Base-by-base conservation (phyloP, 768 basidiomycete species). In the Rhizopogon sp. region DNA sequence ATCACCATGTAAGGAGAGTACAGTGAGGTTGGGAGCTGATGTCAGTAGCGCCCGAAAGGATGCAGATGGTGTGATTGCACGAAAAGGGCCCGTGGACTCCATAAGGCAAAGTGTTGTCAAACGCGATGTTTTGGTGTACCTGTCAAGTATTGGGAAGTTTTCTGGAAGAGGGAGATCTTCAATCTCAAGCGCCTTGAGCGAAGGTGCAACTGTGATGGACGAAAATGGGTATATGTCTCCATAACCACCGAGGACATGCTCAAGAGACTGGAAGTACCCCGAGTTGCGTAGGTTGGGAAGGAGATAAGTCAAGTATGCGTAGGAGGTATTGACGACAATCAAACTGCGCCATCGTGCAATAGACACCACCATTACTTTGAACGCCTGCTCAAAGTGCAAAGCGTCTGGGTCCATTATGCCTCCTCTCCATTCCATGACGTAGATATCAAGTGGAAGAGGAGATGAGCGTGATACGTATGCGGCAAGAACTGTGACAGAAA, bases 301-400 rank as follows among this genome's bases (percentile, higher is more conserved):
- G 22, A 67, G 67, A 42, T 67, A 65, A 11, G 65, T 65, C 7
- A 70, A 59, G 43, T 70, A 58, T 46, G 66, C 62, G 33, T 70
- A 64, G 35, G 66, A 70, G 42, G 61, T 58, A 50, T 49, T 50
- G 35, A 60, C 54, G 22, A 70, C 55, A 16, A 57, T 58, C 22
- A 70, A 52, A 47, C 60, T 70, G 45, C 62, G 59, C 67, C 68
- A 70, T n/a, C 63, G 60, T 25, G 56, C 54, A 14, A 52, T 49
- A 39, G 67, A 67, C 29, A 61, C 61, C 10, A 67, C 61, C 43
- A 67, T 63, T 43, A 43, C 56, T 50, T 66, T 62, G 20, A 70
- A 55, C 31, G 58, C 62, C 33, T 49, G 39, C 37, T 68, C 64
- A 45, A 68, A 66, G 7, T 62, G 55, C 42, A 67, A 62, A 39